These are phyloP conservation scores for Candida boleticola DNA, from an alignment of 805 yeast genomes.

Conservation along the genomic window DNA sequence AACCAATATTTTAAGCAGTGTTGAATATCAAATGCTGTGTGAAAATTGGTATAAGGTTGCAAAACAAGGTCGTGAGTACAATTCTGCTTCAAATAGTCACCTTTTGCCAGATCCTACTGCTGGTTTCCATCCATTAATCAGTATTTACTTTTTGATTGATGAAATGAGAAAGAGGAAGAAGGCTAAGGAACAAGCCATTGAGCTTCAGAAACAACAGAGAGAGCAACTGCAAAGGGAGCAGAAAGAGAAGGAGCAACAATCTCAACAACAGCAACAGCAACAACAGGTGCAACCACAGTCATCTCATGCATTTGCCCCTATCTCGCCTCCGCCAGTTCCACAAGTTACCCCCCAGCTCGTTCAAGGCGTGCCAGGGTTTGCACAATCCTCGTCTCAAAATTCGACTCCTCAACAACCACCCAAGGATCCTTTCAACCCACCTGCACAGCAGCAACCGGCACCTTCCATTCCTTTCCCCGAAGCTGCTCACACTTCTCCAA, in stretches of 20 bases:
- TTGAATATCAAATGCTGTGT: constrained; percentile 61
- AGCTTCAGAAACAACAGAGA: constrained; percentile 20
- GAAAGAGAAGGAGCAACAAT: constrained; percentile 10
- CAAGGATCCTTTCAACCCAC: not conserved
- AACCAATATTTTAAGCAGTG: constrained; percentile 55
- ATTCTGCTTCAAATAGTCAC: constrained; percentile 31
- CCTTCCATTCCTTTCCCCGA: constrained; percentile 21
- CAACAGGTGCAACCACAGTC: constrained; percentile 10
- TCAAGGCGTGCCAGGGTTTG: too few relatives aligned
- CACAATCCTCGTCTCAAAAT: not conserved
- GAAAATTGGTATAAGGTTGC: constrained; percentile 57
- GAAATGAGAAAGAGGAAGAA: constrained; percentile 76
- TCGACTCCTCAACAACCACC: not conserved
- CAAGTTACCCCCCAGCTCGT: too few relatives aligned
- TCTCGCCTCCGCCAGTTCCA: not conserved
- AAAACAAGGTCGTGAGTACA: constrained; percentile 37
- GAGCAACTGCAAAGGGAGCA: constrained; percentile 18
- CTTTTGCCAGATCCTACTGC: constrained; percentile 71
- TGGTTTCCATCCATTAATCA: constrained; percentile 84
- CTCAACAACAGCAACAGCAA: constrained; percentile 10
- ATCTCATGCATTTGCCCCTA: constrained; percentile 6
- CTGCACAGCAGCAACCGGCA: constrained; percentile 16
- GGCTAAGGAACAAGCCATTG: constrained; percentile 51
- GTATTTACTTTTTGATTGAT: constrained; percentile 80
- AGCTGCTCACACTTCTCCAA: constrained; percentile 37